Conservation (phyloP, 2,329 filamentous ascomycete species). For the Colletotrichum gigasporum region DNA sequence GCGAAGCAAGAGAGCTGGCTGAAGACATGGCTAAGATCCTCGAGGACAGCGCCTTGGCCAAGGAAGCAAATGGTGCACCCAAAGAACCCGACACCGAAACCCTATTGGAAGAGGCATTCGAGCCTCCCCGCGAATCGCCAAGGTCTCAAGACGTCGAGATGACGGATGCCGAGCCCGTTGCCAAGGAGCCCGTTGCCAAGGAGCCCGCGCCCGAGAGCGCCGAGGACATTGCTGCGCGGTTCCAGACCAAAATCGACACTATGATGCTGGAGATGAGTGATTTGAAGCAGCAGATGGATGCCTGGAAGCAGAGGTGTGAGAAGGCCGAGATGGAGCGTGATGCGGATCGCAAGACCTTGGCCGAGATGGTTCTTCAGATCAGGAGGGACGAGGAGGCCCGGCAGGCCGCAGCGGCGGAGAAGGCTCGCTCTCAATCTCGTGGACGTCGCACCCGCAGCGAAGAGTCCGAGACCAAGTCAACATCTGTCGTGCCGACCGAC, state of each 20-base stretch:
- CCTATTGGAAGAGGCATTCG: slow-evolving; percentile 56
- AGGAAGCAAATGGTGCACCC: slow-evolving; percentile 48
- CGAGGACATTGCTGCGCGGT: slow-evolving; percentile 48
- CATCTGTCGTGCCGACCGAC: background rate
- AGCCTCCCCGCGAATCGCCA: slow-evolving; percentile 49
- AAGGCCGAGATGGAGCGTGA: slow-evolving; percentile 81
- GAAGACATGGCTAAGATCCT: slow-evolving; percentile 83
- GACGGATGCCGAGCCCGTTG: slow-evolving; percentile 27
- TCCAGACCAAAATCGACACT: slow-evolving; percentile 78
- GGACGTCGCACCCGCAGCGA: slow-evolving; percentile 33
- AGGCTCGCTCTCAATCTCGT: slow-evolving; percentile 47
- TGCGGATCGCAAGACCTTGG: slow-evolving; percentile 76
- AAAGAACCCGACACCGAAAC: slow-evolving; percentile 48
- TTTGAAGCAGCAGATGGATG: slow-evolving; percentile 82
- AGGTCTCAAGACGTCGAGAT: slow-evolving; percentile 38
- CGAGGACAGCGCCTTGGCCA: slow-evolving; percentile 59
- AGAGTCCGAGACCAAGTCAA: slow-evolving; percentile 9
- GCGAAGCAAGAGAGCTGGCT: slow-evolving; percentile 81
- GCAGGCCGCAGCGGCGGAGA: slow-evolving; percentile 51
- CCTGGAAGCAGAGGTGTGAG: slow-evolving; percentile 81
- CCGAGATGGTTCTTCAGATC: slow-evolving; percentile 88
- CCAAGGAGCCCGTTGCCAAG: slow-evolving; percentile 37
- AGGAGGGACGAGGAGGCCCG: slow-evolving; percentile 71
- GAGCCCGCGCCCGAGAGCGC: slow-evolving; percentile 44
- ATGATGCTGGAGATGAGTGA: slow-evolving; percentile 84